phyloP scores from a whole-genome alignment of 1,139 yeast species.

The Pichia sp. region DNA sequence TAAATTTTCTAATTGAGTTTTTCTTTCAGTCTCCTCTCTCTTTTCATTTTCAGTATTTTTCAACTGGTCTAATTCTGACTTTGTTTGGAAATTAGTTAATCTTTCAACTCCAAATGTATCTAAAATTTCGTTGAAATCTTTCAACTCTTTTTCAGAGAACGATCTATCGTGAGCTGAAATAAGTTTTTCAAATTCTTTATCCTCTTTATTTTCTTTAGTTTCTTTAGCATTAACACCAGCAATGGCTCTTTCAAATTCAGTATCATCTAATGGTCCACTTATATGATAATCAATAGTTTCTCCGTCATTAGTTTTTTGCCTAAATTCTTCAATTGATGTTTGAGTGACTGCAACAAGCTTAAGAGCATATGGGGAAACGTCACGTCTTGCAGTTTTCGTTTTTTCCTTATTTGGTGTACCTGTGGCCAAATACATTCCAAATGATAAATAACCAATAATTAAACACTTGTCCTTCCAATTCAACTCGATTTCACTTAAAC shows the following conservation, averaged over 20 bases:
- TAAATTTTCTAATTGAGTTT: not conserved
- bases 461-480: not conserved
- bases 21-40: not conserved
- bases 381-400: constrained; percentile 30
- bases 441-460: constrained; percentile 10
- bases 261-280: constrained; percentile 5
- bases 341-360: constrained; percentile 17
- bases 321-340: constrained; percentile 16
- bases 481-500: not conserved
- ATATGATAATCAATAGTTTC: constrained; percentile 7
- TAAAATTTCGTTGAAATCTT: constrained; percentile 11
- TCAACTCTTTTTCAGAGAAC: constrained; percentile 5
- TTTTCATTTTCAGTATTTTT: not conserved
- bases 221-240: constrained; percentile 11
- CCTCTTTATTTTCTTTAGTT: constrained; percentile 17
- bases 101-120: not conserved
- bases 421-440: constrained; percentile 7
- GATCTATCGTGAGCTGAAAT: constrained; percentile 14
- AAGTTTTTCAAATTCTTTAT: constrained; percentile 14
- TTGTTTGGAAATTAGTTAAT: not conserved
- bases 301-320: constrained; percentile 13
- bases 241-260: constrained; percentile 6
- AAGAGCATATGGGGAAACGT: constrained; percentile 28
- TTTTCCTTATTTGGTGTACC: constrained; percentile 23
- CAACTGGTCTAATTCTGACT: not conserved